Conservation (phyloP, 805 yeast species). For the Candida glaebosa region DNA sequence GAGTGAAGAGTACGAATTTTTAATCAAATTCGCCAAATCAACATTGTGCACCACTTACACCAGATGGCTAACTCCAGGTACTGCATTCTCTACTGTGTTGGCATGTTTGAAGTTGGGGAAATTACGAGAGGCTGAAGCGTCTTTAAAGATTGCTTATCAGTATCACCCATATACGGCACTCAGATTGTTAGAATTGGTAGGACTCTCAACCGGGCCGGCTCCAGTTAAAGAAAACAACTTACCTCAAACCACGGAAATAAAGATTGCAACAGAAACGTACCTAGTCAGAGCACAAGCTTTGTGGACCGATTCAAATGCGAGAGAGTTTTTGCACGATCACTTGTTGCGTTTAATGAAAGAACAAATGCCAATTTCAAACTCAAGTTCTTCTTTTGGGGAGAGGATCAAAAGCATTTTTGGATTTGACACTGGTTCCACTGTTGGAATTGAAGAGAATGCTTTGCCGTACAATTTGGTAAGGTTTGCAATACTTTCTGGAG, state of each 20-base stretch:
- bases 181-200: conserved; percentile 46
- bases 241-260: conserved; percentile 25
- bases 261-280: conserved; percentile 55
- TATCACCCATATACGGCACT: conserved; percentile 58
- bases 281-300: conserved; percentile 50
- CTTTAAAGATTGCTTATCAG: conserved; percentile 48
- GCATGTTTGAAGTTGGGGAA: conserved; percentile 51
- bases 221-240: conserved; percentile 19
- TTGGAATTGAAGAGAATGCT: conserved; percentile 12
- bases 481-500: conserved; percentile 68
- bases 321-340: conserved; percentile 46
- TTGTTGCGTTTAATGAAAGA: conserved; percentile 22
- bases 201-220: conserved; percentile 19
- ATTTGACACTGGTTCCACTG: conserved; percentile 4
- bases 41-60: conserved; percentile 54
- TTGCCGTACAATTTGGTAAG: conserved; percentile 63
- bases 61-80: conserved; percentile 71
- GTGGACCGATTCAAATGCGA: conserved; percentile 49
- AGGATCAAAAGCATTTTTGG: conserved; percentile 5
- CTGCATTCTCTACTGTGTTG: conserved; percentile 62
- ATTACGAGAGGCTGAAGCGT: conserved; percentile 41
- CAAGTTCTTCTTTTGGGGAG: neutral
- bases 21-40: conserved; percentile 55
- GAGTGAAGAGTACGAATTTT: conserved; percentile 60
- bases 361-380: conserved; percentile 2